A percentile compares a stretch with the other conserved stretches of the same genome.
phyloP scores from a whole-genome alignment of 495 filamentous ascomycete genomes.

The Xylona heveae region DNA sequence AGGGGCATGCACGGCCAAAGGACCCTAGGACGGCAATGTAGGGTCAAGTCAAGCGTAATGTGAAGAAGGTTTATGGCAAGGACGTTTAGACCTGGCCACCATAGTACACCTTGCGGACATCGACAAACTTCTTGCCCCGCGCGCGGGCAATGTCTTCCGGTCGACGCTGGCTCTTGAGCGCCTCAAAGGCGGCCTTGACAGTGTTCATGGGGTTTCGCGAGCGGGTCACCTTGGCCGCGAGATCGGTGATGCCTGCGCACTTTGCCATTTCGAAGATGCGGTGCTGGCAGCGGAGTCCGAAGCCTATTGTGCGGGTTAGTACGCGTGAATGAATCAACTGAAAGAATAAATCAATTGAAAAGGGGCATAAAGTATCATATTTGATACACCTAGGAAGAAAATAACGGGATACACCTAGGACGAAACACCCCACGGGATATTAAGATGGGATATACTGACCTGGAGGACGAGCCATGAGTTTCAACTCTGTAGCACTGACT shows the following conservation, averaged over 20 bases:
- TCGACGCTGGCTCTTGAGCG: conserved; percentile 57
- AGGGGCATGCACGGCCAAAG: no score
- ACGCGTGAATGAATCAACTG: conserved; percentile 6
- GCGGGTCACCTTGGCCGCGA: conserved; percentile 56
- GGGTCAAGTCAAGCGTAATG: no score
- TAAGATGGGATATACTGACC: conserved; percentile 31
- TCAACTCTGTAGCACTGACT: conserved; percentile 60
- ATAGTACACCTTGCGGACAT: conserved; percentile 95
- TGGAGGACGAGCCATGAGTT: conserved; percentile 63
- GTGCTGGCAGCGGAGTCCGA: conserved; percentile 75
- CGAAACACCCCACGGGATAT: background rate
- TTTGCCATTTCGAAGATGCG: conserved; percentile 85
- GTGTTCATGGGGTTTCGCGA: conserved; percentile 91
- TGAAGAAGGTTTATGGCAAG: no score
- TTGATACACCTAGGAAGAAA: background rate
- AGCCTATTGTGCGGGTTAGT: conserved; percentile 32
- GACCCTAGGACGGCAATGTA: no score
- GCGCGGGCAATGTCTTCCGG: conserved; percentile 78
- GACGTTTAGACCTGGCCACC: conserved; percentile 25
- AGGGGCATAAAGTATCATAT: background rate
- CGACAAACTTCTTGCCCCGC: conserved; percentile 81
- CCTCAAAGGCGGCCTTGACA: conserved; percentile 71
- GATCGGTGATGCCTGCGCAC: conserved; percentile 61
- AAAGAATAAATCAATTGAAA: conserved; percentile 1
- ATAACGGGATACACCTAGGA: background rate